Evolutionary conservation across 2,329 filamentous ascomycete species (phyloP).

Genomic region (Xylariaceae sp.): DNA sequence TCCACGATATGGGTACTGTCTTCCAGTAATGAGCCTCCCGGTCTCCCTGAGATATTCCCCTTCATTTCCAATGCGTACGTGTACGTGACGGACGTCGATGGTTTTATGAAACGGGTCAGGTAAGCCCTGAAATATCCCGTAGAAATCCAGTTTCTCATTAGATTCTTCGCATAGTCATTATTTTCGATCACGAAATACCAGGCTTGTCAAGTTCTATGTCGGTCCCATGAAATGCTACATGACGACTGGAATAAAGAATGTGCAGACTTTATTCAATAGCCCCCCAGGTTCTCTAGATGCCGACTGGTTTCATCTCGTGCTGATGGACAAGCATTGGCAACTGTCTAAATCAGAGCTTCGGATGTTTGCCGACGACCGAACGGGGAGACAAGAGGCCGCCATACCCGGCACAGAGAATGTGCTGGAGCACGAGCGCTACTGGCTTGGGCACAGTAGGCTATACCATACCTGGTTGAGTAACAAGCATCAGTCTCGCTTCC

Average conservation of each 20-base stretch:
- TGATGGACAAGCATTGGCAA: conserved; percentile 12
- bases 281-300: conserved; percentile 2
- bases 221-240: conserved; percentile 11
- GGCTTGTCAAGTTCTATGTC: conserved; percentile 14
- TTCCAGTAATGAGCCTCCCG: background rate
- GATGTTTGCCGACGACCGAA: conserved; percentile 14
- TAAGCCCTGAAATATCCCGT: too few species aligned
- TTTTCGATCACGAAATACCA: background rate
- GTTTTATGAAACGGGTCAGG: conserved; percentile 8
- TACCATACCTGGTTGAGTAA: conserved; percentile 16
- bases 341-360: conserved; percentile 14
- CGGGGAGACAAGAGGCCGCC: conserved; percentile 16
- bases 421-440: conserved; percentile 19
- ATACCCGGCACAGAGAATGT: conserved; percentile 14
- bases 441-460: conserved; percentile 17
- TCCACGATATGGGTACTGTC: too few species aligned
- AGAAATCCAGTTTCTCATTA: background rate
- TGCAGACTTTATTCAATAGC: conserved; percentile 17
- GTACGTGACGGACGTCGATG: conserved; percentile 8
- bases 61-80: conserved; percentile 13
- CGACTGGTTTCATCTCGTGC: conserved; percentile 7
- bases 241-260: conserved; percentile 12
- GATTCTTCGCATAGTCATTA: background rate
- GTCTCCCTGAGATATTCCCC: conserved; percentile 8
- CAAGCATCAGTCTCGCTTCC: conserved; percentile 1